These are phyloP conservation scores for Breynia disticha DNA, from an alignment of 441 rosid species.

Conservation along the genomic window DNA sequence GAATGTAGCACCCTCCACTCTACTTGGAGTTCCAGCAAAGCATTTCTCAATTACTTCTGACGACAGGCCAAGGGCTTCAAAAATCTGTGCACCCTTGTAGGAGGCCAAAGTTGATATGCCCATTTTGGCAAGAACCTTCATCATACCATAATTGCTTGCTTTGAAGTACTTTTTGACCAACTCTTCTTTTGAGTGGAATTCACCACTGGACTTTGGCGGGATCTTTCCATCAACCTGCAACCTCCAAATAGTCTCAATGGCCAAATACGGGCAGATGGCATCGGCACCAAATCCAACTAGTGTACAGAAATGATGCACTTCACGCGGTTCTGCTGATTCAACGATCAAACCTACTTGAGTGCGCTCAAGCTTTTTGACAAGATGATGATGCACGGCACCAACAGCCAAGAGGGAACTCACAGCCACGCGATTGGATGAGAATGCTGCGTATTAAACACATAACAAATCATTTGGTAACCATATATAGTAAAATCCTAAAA, in stretches of 20 bases:
- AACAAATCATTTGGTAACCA: no score
- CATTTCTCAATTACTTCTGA: constrained; percentile 94
- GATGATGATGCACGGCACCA: constrained; percentile 98
- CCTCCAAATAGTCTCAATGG: constrained; percentile 82
- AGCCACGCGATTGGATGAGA: constrained; percentile 76
- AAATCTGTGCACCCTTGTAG: constrained; percentile 99
- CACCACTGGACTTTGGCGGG: constrained; percentile 84
- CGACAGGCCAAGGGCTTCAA: constrained; percentile 98
- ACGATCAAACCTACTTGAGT: constrained; percentile 81
- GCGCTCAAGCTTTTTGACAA: constrained; percentile 84
- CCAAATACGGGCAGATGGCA: constrained; percentile 96
- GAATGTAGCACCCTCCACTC: constrained; percentile 99
- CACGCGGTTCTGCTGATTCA: constrained; percentile 99
- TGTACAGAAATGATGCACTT: constrained; percentile 99
- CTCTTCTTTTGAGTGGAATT: constrained; percentile 76
- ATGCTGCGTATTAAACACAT: constrained; percentile 35
- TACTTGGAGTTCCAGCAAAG: constrained; percentile 98
- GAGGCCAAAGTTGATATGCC: constrained; percentile 99
- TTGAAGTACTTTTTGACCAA: constrained; percentile 89
- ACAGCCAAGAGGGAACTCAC: constrained; percentile 98
- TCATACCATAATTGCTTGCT: constrained; percentile 99
- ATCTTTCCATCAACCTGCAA: constrained; percentile 96
- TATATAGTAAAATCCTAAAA: not conserved
- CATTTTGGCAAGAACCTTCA: constrained; percentile 99
- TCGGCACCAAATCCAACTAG: constrained; percentile 98